phyloP scores from a whole-genome alignment of 1,139 yeast genomes.

The Blastobotrys ciferrii region DNA sequence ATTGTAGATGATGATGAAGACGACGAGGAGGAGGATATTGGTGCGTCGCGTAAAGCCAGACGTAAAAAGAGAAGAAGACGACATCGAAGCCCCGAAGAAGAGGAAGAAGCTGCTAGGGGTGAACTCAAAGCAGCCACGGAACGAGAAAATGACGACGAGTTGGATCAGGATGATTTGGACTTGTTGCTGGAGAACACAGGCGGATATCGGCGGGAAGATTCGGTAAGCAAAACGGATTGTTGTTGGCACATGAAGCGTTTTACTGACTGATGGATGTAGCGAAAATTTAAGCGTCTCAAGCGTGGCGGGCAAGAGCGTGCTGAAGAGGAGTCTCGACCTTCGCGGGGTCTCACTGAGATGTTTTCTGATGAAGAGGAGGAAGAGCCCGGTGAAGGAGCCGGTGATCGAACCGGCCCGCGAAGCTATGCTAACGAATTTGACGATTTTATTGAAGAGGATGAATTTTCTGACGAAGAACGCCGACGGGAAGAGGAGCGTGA shows the following conservation, averaged over 20 bases:
- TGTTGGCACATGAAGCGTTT: not conserved
- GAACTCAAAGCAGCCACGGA: slow-evolving; percentile 22
- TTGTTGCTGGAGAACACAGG: slow-evolving; percentile 89
- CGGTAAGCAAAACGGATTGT: slow-evolving; percentile 12
- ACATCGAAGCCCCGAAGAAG: slow-evolving; percentile 21
- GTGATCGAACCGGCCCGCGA: slow-evolving; percentile 14
- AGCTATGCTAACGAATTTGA: slow-evolving; percentile 73
- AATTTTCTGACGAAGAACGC: slow-evolving; percentile 87
- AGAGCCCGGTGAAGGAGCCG: slow-evolving; percentile 39
- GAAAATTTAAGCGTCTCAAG: slow-evolving; percentile 76
- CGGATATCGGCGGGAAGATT: slow-evolving; percentile 42
- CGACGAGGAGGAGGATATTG: slow-evolving; percentile 46
- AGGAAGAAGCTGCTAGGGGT: slow-evolving; percentile 24
- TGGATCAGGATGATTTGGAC: slow-evolving; percentile 94
- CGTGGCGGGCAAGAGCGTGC: slow-evolving; percentile 40
- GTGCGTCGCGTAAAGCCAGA: slow-evolving; percentile 44
- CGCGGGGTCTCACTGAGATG: slow-evolving; percentile 64
- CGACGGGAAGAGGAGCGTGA: slow-evolving; percentile 39
- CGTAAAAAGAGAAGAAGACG: slow-evolving; percentile 52
- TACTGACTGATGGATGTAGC: slow-evolving; percentile 19
- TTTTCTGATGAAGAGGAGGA: slow-evolving; percentile 80
- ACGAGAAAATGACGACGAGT: slow-evolving; percentile 47
- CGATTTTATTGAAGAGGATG: slow-evolving; percentile 96
- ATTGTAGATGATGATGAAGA: slow-evolving; percentile 90
- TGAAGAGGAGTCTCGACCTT: slow-evolving; percentile 30